Conservation (phyloP, 1,284 basidiomycete genomes). For the Xanthoconium separans region DNA sequence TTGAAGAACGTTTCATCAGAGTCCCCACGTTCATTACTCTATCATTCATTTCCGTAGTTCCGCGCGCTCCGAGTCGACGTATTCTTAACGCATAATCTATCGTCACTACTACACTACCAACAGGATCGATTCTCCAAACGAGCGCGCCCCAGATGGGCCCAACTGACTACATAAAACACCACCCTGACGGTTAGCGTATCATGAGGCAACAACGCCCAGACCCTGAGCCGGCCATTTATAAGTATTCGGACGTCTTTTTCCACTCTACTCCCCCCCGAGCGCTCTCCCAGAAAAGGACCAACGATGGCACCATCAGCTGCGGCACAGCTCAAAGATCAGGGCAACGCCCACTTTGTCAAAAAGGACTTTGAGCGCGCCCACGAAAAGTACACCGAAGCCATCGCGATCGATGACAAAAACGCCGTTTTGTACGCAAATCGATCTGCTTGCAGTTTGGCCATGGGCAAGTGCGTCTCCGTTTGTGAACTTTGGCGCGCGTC, state of each 20-base stretch:
- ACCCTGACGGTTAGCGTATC: too few species aligned
- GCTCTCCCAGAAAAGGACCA: background rate
- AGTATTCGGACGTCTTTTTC: too few species aligned
- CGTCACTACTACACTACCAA: background rate
- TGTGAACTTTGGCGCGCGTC: too few species aligned
- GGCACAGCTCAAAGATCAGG: slow-evolving; percentile 4
- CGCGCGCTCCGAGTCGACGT: slow-evolving; percentile 5
- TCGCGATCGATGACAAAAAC: slow-evolving; percentile 2
- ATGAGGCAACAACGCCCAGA: too few species aligned
- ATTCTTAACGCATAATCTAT: background rate
- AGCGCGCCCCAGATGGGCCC: too few species aligned
- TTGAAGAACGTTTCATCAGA: slow-evolving; percentile 1
- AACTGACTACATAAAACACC: too few species aligned
- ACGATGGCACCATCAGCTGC: background rate
- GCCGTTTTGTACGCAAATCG: slow-evolving; percentile 1
- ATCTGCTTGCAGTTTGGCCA: background rate
- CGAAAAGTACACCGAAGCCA: slow-evolving; percentile 7
- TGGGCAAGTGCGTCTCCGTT: background rate
- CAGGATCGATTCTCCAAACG: too few species aligned
- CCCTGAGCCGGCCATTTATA: too few species aligned
- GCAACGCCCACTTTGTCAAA: background rate
- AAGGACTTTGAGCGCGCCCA: background rate
- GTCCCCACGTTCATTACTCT: slow-evolving; percentile 20
- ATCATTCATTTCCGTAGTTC: slow-evolving; percentile 13
- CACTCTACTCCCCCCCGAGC: too few species aligned